Evolutionary conservation across 805 yeast species (phyloP).

Genomic region (Pichia paraexigua): DNA sequence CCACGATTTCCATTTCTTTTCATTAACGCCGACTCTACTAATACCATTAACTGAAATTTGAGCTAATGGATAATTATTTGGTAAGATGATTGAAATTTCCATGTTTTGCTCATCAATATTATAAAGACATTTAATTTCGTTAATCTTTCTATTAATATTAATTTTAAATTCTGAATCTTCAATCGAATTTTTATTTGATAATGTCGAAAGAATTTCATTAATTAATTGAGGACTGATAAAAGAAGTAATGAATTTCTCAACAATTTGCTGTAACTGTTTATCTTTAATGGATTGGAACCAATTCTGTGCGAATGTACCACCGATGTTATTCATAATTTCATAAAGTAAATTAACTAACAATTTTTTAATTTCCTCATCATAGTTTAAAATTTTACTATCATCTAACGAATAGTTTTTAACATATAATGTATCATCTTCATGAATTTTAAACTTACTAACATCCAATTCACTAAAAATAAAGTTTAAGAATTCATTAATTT

Average conservation of each 20-base stretch:
- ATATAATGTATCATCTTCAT: slow-evolving; percentile 17
- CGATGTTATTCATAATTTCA: slow-evolving; percentile 40
- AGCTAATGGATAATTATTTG: slow-evolving; percentile 69
- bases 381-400: slow-evolving; percentile 10
- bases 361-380: slow-evolving; percentile 29
- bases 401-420: slow-evolving; percentile 21
- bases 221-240: slow-evolving; percentile 61
- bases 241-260: slow-evolving; percentile 56
- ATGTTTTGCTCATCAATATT: slow-evolving; percentile 80
- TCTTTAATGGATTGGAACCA: slow-evolving; percentile 73
- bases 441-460: slow-evolving; percentile 19
- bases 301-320: slow-evolving; percentile 50
- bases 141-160: slow-evolving; percentile 49
- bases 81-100: slow-evolving; percentile 71
- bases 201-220: slow-evolving; percentile 38
- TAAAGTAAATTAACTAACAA: slow-evolving; percentile 45
- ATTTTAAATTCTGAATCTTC: slow-evolving; percentile 45
- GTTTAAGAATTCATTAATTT: slow-evolving; percentile 43
- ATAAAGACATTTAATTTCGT: slow-evolving; percentile 67
- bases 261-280: slow-evolving; percentile 47
- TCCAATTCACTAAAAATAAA: slow-evolving; percentile 50
- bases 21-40: slow-evolving; percentile 78
- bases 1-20: slow-evolving; percentile 94
- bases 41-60: slow-evolving; percentile 72
- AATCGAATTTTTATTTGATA: slow-evolving; percentile 22